Conservation (phyloP, 192 early-diverging fungal species). For the Geranomyces michiganensis region DNA sequence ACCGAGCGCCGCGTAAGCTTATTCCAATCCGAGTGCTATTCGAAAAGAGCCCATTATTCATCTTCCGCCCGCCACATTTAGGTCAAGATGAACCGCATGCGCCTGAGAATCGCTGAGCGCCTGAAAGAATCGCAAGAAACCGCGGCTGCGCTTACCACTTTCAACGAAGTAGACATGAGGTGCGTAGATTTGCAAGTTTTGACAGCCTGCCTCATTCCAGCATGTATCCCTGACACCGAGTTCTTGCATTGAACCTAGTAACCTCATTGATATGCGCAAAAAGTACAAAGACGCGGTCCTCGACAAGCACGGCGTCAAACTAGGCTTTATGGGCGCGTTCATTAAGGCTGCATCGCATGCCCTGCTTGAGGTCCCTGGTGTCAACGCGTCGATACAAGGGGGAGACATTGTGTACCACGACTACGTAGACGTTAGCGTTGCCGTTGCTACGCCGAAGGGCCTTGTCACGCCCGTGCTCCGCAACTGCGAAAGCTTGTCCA, state of each 20-base stretch:
- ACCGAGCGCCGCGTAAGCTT: slow-evolving; percentile 34
- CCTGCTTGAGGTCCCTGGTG: slow-evolving; percentile 86
- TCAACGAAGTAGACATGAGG: slow-evolving; percentile 99
- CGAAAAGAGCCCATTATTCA: not conserved
- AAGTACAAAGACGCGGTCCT: slow-evolving; percentile 93
- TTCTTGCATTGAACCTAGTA: slow-evolving; percentile 44
- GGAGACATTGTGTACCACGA: slow-evolving; percentile 90
- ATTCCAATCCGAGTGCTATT: not conserved
- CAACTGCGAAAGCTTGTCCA: slow-evolving; percentile 83
- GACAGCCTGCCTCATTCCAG: not conserved
- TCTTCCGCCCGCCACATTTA: not conserved
- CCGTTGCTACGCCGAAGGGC: slow-evolving; percentile 98
- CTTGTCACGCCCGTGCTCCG: slow-evolving; percentile 96
- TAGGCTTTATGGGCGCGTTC: slow-evolving; percentile 98
- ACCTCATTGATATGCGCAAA: slow-evolving; percentile 87
- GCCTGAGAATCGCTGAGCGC: slow-evolving; percentile 87
- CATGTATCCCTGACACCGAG: not conserved
- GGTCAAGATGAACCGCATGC: slow-evolving; percentile 99
- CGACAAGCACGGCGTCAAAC: slow-evolving; percentile 93
- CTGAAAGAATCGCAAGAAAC: slow-evolving; percentile 97
- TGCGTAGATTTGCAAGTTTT: slow-evolving; percentile 14
- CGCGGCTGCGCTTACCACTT: slow-evolving; percentile 96
- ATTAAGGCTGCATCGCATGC: slow-evolving; percentile 88
- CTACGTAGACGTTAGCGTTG: slow-evolving; percentile 93
- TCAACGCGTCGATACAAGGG: slow-evolving; percentile 95